Base-by-base conservation (phyloP, 2,329 filamentous ascomycete species). In the Botrytis sinoallii region DNA sequence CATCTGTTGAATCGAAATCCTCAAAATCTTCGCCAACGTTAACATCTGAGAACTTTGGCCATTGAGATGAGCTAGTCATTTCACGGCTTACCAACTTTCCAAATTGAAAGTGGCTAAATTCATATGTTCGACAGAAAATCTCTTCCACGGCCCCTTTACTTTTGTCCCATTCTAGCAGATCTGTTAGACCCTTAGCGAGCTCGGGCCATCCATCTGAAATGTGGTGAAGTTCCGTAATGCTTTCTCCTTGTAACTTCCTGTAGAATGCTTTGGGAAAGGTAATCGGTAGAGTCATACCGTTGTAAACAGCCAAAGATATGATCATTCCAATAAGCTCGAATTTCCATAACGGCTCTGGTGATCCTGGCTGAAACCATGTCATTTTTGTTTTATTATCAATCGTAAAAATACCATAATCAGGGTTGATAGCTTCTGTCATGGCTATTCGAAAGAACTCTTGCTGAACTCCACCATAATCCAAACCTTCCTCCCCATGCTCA, bases 391-490 rank as follows among this genome's bases (percentile, higher is more conserved):
- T 85, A 1, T 88, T 83, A 78, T 98, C 94, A 46, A 93, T 88
- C 0, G 90, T 92, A 81, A 98, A 98, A 71, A 92, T 89, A 1
- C 89, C 94, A 79, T 92, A 93, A 61, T 90, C 87, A 7, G 93
- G 92, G 78, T 93, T 87, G 64, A 98, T 87, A 5, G 92, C 93
- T 79, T 97, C 91, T 0, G 89, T 89, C 77, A 98, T 90, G 29
- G 93, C 90, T 42, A 98, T 84, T 25, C 94, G 90, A 84, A 99
- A 98, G 81, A 97, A 98, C 76, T 99, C 96, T 81, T 97, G 95
- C 78, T 98, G 95, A 1, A 99, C 95, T 76, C 96, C 96, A 61
- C 96, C 96, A 67, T 95, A 94, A 81, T 99, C 96, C 48, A 97
- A 89, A 0, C 96, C 96, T 81, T 97, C 91, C 82, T 98, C 96